These are phyloP conservation scores for Aspergillus ochraceoroseus DNA, from an alignment of 2,329 filamentous ascomycete species.

Conservation along the genomic window DNA sequence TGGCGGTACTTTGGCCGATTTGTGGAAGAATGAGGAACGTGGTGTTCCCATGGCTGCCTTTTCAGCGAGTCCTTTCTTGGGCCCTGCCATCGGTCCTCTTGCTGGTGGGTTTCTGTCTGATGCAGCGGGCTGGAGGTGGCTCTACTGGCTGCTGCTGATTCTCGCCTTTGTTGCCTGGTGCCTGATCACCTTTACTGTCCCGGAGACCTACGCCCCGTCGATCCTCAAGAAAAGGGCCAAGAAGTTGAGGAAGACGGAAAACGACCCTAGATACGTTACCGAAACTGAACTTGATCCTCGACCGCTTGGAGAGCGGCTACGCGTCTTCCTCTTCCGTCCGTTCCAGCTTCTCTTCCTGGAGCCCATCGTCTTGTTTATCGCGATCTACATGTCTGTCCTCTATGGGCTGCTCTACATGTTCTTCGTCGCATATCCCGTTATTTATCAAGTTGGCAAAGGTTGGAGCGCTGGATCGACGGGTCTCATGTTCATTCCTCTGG, in stretches of 20 bases:
- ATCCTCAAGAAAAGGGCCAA: conserved; percentile 66
- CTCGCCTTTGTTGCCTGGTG: conserved; percentile 64
- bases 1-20: conserved; percentile 73
- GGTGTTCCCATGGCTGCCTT: conserved; percentile 86
- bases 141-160: conserved; percentile 85
- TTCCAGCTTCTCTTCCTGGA: conserved; percentile 82
- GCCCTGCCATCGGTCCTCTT: conserved; percentile 71
- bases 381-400: conserved; percentile 78
- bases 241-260: conserved; percentile 65
- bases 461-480: conserved; percentile 69
- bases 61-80: conserved; percentile 74
- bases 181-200: conserved; percentile 79
- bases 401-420: conserved; percentile 51
- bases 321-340: conserved; percentile 71
- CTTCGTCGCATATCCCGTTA: conserved; percentile 50
- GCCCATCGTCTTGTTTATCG: conserved; percentile 78
- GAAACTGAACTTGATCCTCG: conserved; percentile 74
- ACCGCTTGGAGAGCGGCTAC: conserved; percentile 62
- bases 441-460: conserved; percentile 76
- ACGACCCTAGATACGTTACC: conserved; percentile 64
- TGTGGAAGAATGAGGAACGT: conserved; percentile 79
- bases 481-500: conserved; percentile 81
- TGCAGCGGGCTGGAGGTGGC: conserved; percentile 69
- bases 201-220: conserved; percentile 80
- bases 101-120: conserved; percentile 72